A percentile compares a stretch with the other conserved stretches of the same genome.
phyloP scores from a whole-genome alignment of 2,329 filamentous ascomycete species.

The Aspergillus brunneoviolaceus region DNA sequence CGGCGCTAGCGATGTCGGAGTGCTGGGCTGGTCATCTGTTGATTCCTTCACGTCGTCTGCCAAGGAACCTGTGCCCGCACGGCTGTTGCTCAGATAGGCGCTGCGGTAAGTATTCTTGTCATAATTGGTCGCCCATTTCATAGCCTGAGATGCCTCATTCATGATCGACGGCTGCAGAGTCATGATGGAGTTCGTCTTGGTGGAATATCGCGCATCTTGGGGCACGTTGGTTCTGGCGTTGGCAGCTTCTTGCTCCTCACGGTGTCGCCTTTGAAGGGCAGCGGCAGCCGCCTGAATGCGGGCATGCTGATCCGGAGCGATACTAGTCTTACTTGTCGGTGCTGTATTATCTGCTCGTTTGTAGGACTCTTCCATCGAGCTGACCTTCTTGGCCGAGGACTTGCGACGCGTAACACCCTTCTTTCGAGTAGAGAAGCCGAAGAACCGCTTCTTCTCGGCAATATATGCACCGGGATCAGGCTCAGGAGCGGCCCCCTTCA shows the following conservation, averaged over 20 bases:
- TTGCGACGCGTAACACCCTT: conserved; percentile 68
- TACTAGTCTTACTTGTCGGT: conserved; percentile 72
- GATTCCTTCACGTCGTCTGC: conserved; percentile 44
- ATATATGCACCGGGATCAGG: conserved; percentile 85
- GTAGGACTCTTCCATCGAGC: conserved; percentile 52
- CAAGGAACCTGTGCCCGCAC: conserved; percentile 66
- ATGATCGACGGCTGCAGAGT: conserved; percentile 82
- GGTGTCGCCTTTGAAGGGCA: conserved; percentile 71
- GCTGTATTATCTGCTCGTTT: conserved; percentile 51
- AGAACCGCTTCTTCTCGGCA: conserved; percentile 92
- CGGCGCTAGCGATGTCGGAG: conserved; percentile 22
- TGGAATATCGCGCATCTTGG: conserved; percentile 52
- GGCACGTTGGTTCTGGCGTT: conserved; percentile 55
- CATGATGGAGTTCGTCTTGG: conserved; percentile 85
- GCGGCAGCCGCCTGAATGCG: conserved; percentile 89
- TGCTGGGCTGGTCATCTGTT: conserved; percentile 35
- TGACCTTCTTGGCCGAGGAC: conserved; percentile 63
- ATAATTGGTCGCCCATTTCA: conserved; percentile 97
- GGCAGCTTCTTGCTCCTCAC: conserved; percentile 53
- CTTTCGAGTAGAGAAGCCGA: conserved; percentile 74
- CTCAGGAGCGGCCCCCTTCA: conserved; percentile 86
- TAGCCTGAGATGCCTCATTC: conserved; percentile 83
- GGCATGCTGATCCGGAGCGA: conserved; percentile 88
- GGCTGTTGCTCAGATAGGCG: conserved; percentile 75
- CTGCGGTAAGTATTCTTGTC: conserved; percentile 84